These are phyloP conservation scores for Solanum rostratum DNA, from an alignment of 257 asterid genomes.

Conservation along the genomic window DNA sequence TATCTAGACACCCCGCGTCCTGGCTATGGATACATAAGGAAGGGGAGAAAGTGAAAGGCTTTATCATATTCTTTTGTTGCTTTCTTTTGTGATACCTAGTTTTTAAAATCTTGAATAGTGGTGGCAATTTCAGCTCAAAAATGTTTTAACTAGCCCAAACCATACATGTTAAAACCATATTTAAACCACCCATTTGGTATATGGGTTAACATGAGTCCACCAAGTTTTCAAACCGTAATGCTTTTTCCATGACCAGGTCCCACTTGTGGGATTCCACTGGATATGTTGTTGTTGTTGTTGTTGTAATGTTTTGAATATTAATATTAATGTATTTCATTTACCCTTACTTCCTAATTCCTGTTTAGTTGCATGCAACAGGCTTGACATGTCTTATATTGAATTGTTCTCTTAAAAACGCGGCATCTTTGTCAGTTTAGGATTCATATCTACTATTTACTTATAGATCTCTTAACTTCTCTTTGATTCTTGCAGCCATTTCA, in stretches of 20 bases:
- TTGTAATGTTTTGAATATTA: background rate
- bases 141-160: background rate
- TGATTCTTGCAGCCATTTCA: conserved; percentile 43
- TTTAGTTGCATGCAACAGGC: background rate
- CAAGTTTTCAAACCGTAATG: background rate
- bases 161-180: background rate
- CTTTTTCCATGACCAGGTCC: background rate
- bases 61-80: background rate
- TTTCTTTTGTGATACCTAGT: background rate
- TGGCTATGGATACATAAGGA: background rate
- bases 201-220: background rate
- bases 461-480: background rate
- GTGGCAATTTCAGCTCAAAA: background rate
- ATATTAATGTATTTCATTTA: background rate
- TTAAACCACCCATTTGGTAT: background rate
- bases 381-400: background rate
- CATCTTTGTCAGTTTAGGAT: background rate
- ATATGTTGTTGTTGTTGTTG: no score
- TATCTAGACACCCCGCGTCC: background rate
- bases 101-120: background rate
- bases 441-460: background rate
- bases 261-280: no score
- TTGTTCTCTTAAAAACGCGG: background rate
- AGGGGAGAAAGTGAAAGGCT: background rate
- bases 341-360: background rate